These are phyloP conservation scores for Clarireedia monteithiana DNA, from an alignment of 2,329 filamentous ascomycete genomes.

Conservation along the genomic window DNA sequence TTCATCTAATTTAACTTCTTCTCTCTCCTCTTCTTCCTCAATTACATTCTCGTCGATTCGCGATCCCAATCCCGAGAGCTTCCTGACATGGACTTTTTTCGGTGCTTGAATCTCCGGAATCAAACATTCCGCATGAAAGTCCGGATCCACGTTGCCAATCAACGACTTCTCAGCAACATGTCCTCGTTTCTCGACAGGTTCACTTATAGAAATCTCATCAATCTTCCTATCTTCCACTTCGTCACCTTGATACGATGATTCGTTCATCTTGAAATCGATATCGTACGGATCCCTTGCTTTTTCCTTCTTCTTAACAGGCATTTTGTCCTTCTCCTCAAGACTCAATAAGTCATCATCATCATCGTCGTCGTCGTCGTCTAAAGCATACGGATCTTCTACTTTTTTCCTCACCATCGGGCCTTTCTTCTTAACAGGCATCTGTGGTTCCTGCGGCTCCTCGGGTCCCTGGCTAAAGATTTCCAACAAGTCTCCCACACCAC, in stretches of 20 bases:
- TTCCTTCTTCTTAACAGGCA: background rate
- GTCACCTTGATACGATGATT: slow-evolving; percentile 1
- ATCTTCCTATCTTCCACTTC: background rate
- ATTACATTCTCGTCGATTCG: background rate
- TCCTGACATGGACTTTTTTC: slow-evolving; percentile 1
- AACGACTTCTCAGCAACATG: slow-evolving; percentile 1
- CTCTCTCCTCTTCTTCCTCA: background rate
- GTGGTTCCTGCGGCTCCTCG: slow-evolving; percentile 3
- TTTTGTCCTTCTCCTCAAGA: background rate
- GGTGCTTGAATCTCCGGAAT: slow-evolving; percentile 2
- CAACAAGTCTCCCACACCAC: slow-evolving; percentile 4
- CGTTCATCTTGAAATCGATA: slow-evolving; percentile 1
- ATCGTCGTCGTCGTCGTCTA: slow-evolving; percentile 5
- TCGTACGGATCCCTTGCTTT: slow-evolving; percentile 3
- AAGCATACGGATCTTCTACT: slow-evolving; percentile 2
- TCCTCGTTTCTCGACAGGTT: background rate
- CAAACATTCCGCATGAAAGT: slow-evolving; percentile 24
- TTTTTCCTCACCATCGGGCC: background rate
- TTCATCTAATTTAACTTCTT: background rate
- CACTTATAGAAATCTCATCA: background rate
- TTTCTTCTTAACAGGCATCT: slow-evolving; percentile 5
- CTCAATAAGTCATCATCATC: slow-evolving; percentile 3
- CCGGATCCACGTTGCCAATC: slow-evolving; percentile 21
- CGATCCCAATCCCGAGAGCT: background rate
- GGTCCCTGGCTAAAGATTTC: slow-evolving; percentile 7